A percentile compares a stretch with the other conserved stretches of the same genome.
Conservation (phyloP, 805 yeast species). For the Lachancea kluyveri region DNA sequence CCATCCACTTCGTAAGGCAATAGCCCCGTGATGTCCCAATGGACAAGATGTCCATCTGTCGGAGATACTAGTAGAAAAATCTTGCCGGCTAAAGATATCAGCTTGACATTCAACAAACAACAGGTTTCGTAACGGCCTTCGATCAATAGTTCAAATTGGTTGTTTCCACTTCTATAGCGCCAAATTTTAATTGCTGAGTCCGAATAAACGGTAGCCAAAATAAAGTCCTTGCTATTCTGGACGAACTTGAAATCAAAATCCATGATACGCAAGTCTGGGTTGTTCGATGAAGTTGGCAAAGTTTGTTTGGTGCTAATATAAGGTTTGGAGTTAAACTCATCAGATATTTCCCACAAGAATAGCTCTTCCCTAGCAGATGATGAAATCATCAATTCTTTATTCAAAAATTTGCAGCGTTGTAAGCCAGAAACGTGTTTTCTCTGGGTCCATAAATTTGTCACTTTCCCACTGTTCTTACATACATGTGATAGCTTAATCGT, state of each 20-base stretch:
- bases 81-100: conserved; percentile 31
- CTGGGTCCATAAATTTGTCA: conserved; percentile 51
- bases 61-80: conserved; percentile 51
- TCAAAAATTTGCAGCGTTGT: conserved; percentile 63
- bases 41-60: conserved; percentile 74
- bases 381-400: conserved; percentile 40
- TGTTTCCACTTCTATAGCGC: conserved; percentile 37
- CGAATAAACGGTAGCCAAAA: conserved; percentile 69
- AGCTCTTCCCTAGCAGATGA: conserved; percentile 89
- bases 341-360: conserved; percentile 62
- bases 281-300: conserved; percentile 48
- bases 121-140: conserved; percentile 60
- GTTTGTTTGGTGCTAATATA: conserved; percentile 44
- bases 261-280: conserved; percentile 88
- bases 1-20: conserved; percentile 17
- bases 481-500: conserved; percentile 52
- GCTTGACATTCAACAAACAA: conserved; percentile 62
- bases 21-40: conserved; percentile 47
- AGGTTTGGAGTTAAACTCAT: conserved; percentile 32
- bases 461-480: conserved; percentile 32
- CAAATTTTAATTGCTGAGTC: conserved; percentile 73
- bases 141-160: conserved; percentile 38
- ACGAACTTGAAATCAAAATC: conserved; percentile 56
- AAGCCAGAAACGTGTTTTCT: conserved; percentile 86
- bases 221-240: conserved; percentile 15